Evolutionary conservation across 2,329 filamentous ascomycete genomes (phyloP), one percentile per base, ranked within the genome.

Genomic region (Ambrosiella xylebori): DNA sequence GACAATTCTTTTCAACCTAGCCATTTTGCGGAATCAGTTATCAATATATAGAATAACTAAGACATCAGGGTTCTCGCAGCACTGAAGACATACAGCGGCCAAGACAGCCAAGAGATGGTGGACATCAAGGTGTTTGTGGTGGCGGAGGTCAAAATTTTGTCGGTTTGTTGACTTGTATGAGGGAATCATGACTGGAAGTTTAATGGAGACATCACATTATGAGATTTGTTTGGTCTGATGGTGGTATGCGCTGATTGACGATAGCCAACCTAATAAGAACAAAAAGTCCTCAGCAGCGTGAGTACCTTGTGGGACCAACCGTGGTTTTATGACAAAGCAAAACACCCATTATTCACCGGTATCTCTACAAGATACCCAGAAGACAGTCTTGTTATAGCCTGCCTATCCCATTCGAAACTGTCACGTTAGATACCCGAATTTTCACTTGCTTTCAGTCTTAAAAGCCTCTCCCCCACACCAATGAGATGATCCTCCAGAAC

Each of bases 61-160:
- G 36, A 38, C 53, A 57, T 54, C 49, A 57, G 15, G 47, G 47
- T 57, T 57, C 56, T 44, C 38, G 19, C 35, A 13, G 9, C 35
- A 2, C 47, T 36, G 8, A 36, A 1, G 19, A 36, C 39, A 12
- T 44, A 17, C 27, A 27, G 27, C 4, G 3, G 27, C 27, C 27
- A 3, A 41, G 41, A 41, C 37, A 37, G 56, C 56, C 56, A 57
- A 57, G 56, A 41, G 27, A n/a, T 7, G 13, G 36, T 41, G 39
- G 39, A 57, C 17, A 57, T 37, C 17, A 39, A 40, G 47, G 47
- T 51, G 19, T 36, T 51, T 51, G 19, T 11, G 17, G 15, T 36
- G 15, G 47, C 15, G 47, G 35, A 27, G 19, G 9, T 15, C 13
- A 3, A 17, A 17, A 15, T n/a, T 15, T n/a, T 11, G 19, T 47